A percentile compares a stretch with the other conserved stretches of the same genome.
Conservation (phyloP, 2,329 filamentous ascomycete species). For the Phyllosticta citrichinensis region DNA sequence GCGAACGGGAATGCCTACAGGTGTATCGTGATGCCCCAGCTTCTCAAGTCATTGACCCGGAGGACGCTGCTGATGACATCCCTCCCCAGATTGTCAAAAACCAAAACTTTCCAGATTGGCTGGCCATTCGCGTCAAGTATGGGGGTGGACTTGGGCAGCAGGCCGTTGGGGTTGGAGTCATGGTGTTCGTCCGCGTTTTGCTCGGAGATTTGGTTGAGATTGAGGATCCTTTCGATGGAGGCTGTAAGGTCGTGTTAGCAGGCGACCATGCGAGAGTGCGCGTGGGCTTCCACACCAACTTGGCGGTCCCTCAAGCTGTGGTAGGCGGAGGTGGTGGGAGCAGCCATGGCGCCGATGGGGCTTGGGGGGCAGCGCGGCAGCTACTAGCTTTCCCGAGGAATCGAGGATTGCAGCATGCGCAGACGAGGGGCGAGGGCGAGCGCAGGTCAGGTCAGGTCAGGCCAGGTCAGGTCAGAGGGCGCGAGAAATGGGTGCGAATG, state of each 20-base stretch:
- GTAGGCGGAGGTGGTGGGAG: conserved; percentile 24
- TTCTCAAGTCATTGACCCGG: conserved; percentile 81
- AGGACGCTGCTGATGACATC: conserved; percentile 97
- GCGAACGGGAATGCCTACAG: conserved; percentile 60
- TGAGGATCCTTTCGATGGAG: conserved; percentile 90
- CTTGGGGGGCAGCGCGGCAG: conserved; percentile 19
- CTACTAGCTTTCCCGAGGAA: conserved; percentile 10
- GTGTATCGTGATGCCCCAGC: conserved; percentile 94
- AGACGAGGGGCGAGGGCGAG: not conserved
- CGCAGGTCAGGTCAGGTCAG: not conserved
- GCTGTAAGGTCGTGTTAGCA: conserved; percentile 40
- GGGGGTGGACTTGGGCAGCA: conserved; percentile 60
- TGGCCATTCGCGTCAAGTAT: conserved; percentile 80
- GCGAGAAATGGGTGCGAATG: not conserved
- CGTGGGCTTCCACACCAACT: conserved; percentile 46
- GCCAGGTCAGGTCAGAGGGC: not conserved
- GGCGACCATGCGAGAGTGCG: conserved; percentile 12
- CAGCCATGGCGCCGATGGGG: conserved; percentile 39
- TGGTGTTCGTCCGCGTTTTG: conserved; percentile 47
- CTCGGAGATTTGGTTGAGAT: conserved; percentile 65
- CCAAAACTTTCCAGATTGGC: conserved; percentile 94
- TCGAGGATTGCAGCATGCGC: conserved; percentile 10
- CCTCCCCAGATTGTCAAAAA: conserved; percentile 84
- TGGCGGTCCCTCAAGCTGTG: conserved; percentile 60
- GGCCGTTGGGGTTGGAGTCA: conserved; percentile 51